These are phyloP conservation scores for Calonectria pseudoturangicola DNA, from an alignment of 2,329 filamentous ascomycete species.

Conservation along the genomic window DNA sequence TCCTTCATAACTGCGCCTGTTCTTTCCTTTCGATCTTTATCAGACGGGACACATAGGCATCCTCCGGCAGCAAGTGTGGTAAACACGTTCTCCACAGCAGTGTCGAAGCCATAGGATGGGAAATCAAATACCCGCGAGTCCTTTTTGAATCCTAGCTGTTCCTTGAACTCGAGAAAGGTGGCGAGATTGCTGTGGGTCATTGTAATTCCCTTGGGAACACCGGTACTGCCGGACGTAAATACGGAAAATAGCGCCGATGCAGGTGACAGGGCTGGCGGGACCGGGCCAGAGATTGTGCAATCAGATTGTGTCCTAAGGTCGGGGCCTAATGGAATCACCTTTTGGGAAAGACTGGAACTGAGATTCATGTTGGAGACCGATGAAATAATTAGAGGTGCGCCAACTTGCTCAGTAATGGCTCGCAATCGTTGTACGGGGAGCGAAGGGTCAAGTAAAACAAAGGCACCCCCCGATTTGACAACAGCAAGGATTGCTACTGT, in stretches of 20 bases:
- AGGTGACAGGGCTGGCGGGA: slow-evolving; percentile 15
- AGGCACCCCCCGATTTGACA: slow-evolving; percentile 3
- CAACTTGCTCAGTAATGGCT: neutral
- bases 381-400: neutral
- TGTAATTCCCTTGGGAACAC: slow-evolving; percentile 51
- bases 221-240: slow-evolving; percentile 55
- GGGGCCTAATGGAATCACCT: neutral
- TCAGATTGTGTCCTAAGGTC: neutral
- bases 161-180: slow-evolving; percentile 13
- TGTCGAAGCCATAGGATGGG: slow-evolving; percentile 44
- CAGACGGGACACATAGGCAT: slow-evolving; percentile 39
- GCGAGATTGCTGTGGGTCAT: slow-evolving; percentile 43
- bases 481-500: neutral
- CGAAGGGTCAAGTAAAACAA: neutral
- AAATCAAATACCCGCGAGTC: slow-evolving; percentile 28
- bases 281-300: neutral
- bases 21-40: slow-evolving; percentile 22
- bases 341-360: neutral
- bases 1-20: neutral
- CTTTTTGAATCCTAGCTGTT: neutral
- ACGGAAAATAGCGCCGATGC: slow-evolving; percentile 38
- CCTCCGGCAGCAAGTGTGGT: slow-evolving; percentile 35
- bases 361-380: neutral
- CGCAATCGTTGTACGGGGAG: neutral
- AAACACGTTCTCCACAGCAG: slow-evolving; percentile 37